Percentiles rank a stretch among this genome's conserved stretches.
These are phyloP conservation scores for Kuraishia ogatae DNA, from an alignment of 805 yeast genomes.

Conservation along the genomic window DNA sequence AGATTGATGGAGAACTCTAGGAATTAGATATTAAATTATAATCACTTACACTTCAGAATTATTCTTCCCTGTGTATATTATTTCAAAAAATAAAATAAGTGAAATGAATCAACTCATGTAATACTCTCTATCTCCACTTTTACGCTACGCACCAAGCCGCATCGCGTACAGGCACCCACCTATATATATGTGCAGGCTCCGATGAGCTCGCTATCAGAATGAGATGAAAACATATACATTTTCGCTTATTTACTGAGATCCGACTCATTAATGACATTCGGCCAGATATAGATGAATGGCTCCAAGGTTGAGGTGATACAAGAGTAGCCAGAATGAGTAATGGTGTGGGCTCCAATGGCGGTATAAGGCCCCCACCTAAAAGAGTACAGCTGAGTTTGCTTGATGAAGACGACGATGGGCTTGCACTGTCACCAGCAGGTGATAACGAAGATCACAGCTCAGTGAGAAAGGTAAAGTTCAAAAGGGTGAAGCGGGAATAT, in stretches of 20 bases:
- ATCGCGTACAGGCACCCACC: not conserved
- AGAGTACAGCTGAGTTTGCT: not conserved
- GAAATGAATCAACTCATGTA: not conserved
- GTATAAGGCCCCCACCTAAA: not conserved
- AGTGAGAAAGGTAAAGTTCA: not conserved
- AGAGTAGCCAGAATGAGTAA: not conserved
- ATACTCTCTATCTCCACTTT: not conserved
- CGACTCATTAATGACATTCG: not conserved
- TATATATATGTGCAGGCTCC: not conserved
- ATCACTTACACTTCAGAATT: not conserved
- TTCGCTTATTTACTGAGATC: too few species aligned
- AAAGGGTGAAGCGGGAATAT: not conserved
- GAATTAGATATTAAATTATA: not conserved
- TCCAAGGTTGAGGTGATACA: not conserved
- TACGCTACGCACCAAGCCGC: not conserved
- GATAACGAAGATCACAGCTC: not conserved
- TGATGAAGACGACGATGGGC: conserved; percentile 1
- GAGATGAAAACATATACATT: not conserved
- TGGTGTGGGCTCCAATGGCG: not conserved
- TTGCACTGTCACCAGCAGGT: not conserved
- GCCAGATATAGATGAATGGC: not conserved
- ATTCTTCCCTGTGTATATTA: not conserved
- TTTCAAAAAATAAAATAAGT: not conserved
- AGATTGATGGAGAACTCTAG: conserved; percentile 58
- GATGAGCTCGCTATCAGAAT: not conserved